phyloP scores from a whole-genome alignment of 257 asterid species.

The Capsicum baccatum region DNA sequence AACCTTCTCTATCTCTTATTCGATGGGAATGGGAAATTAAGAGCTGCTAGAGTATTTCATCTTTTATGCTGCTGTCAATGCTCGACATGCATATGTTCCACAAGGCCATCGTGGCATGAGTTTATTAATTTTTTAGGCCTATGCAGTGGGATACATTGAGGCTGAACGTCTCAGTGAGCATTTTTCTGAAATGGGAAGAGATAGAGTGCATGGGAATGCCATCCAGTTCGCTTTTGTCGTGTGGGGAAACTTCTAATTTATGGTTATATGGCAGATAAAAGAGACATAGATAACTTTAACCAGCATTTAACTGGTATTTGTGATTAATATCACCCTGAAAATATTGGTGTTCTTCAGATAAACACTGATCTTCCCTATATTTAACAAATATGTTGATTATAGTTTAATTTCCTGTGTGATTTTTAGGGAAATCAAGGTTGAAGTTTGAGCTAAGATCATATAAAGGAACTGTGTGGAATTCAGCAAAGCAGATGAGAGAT shows the following conservation, averaged over 20 bases:
- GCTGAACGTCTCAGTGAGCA: conserved; percentile 47
- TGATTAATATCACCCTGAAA: background rate
- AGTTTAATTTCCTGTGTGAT: background rate
- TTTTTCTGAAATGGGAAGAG: conserved; percentile 39
- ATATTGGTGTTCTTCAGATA: background rate
- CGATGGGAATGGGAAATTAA: conserved; percentile 55
- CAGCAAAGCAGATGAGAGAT: conserved; percentile 2
- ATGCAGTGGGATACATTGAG: conserved; percentile 52
- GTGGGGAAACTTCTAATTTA: conserved; percentile 46
- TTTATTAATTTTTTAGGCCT: conserved; percentile 46
- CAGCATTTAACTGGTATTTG: conserved; percentile 44
- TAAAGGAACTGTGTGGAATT: background rate
- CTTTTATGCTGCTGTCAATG: conserved; percentile 40
- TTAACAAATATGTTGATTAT: background rate
- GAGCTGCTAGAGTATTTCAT: conserved; percentile 50
- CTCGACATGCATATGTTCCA: conserved; percentile 54
- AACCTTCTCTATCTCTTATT: conserved; percentile 23
- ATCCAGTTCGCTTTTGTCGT: conserved; percentile 27
- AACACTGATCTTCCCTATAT: background rate
- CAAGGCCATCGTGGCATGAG: conserved; percentile 60
- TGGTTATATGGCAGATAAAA: conserved; percentile 48
- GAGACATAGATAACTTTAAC: conserved; percentile 44
- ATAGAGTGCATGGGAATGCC: conserved; percentile 45
- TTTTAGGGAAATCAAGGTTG: conserved; percentile 15
- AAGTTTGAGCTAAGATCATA: background rate